These are phyloP conservation scores for Luzula sylvatica DNA, from an alignment of 176 grass and related monocot genomes.

Conservation along the genomic window DNA sequence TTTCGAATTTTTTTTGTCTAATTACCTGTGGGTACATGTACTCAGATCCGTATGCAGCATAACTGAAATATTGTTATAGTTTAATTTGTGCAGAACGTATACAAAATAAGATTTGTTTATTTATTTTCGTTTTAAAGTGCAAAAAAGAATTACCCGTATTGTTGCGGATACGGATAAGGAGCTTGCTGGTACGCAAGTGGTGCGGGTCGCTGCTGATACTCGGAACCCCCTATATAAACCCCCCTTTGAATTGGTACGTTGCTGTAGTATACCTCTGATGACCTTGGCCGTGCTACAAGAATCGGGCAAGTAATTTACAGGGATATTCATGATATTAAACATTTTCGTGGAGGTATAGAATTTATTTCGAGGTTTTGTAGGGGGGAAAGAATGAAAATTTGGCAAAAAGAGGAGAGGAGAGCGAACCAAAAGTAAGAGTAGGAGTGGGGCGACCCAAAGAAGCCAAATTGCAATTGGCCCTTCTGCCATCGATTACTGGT, in stretches of 20 bases:
- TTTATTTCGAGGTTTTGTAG: background rate
- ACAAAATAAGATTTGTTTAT: no score
- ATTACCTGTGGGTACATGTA: slow-evolving; percentile 87
- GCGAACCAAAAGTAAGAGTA: slow-evolving; percentile 30
- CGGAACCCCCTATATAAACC: slow-evolving; percentile 43
- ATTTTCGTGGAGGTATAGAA: no score
- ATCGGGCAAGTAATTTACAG: no score
- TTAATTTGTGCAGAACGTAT: slow-evolving; percentile 7
- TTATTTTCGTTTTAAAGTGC: no score
- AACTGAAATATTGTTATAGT: slow-evolving; percentile 95
- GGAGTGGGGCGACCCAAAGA: slow-evolving; percentile 70
- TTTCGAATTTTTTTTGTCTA: slow-evolving; percentile 30
- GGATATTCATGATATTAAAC: no score
- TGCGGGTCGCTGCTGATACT: slow-evolving; percentile 41
- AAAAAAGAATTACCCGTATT: slow-evolving; percentile 46
- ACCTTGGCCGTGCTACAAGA: slow-evolving; percentile 57
- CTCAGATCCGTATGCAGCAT: slow-evolving; percentile 65
- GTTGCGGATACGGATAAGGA: slow-evolving; percentile 41
- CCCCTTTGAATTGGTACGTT: slow-evolving; percentile 47
- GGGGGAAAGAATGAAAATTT: background rate
- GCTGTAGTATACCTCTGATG: slow-evolving; percentile 56
- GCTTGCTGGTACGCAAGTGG: slow-evolving; percentile 75
- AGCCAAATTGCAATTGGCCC: slow-evolving; percentile 90
- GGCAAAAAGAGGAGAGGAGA: background rate
- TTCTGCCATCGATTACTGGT: slow-evolving; percentile 75